These are phyloP conservation scores for Aspergillus alliaceus DNA, from an alignment of 2,329 filamentous ascomycete genomes.

Conservation along the genomic window DNA sequence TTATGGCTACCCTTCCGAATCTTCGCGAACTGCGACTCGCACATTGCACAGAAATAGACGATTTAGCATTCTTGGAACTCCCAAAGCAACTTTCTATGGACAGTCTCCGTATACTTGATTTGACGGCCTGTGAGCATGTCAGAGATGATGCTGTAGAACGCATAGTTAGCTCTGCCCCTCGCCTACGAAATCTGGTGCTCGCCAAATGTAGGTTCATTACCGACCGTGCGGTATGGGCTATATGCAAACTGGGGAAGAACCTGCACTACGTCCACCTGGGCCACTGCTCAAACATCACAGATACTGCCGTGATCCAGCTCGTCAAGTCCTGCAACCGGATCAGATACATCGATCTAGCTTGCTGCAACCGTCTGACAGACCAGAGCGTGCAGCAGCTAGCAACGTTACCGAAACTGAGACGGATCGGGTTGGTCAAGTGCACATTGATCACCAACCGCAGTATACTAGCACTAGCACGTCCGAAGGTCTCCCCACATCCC, in stretches of 20 bases:
- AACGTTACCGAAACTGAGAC: conserved; percentile 84
- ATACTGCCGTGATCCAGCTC: conserved; percentile 79
- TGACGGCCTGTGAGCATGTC: conserved; percentile 82
- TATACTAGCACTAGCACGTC: conserved; percentile 78
- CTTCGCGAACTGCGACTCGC: conserved; percentile 89
- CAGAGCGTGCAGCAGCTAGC: conserved; percentile 81
- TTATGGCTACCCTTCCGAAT: conserved; percentile 75
- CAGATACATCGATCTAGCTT: conserved; percentile 96
- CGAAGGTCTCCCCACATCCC: conserved; percentile 55
- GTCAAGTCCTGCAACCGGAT: conserved; percentile 89
- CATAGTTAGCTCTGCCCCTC: conserved; percentile 82
- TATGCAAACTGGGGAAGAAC: conserved; percentile 89
- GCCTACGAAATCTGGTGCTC: conserved; percentile 86
- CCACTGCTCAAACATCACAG: conserved; percentile 88
- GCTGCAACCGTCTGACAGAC: conserved; percentile 86
- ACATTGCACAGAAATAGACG: conserved; percentile 80
- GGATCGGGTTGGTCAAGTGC: conserved; percentile 95
- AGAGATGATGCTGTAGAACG: conserved; percentile 85
- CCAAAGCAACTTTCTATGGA: conserved; percentile 72
- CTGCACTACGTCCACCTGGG: conserved; percentile 95
- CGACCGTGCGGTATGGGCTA: conserved; percentile 81
- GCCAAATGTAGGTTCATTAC: conserved; percentile 94
- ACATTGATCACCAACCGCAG: conserved; percentile 85
- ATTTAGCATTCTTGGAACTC: conserved; percentile 81
- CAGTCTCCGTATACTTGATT: conserved; percentile 85